These are phyloP conservation scores for Ambrosia hybrid DNA, from an alignment of 140 eudicot genomes.

Conservation along the genomic window DNA sequence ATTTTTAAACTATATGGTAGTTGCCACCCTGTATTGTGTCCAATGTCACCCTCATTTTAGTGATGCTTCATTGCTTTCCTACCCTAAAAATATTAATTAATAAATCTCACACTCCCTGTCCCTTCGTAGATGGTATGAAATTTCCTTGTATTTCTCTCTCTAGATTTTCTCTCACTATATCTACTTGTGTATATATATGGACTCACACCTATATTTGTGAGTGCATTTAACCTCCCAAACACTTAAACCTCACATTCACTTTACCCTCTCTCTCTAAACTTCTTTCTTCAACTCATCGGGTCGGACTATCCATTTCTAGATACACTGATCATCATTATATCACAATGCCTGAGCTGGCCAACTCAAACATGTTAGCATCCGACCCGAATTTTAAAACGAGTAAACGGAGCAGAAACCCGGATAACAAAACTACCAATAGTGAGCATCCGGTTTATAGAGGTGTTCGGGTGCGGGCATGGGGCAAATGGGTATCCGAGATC, in stretches of 20 bases:
- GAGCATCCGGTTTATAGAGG: slow-evolving; percentile 67
- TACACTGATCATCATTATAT: neutral
- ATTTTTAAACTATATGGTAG: neutral
- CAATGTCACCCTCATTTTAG: neutral
- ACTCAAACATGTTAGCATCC: slow-evolving; percentile 11
- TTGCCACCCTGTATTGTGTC: neutral
- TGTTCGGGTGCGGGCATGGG: slow-evolving; percentile 75
- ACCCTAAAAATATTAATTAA: neutral
- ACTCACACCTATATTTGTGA: slow-evolving; percentile 34
- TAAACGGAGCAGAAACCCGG: slow-evolving; percentile 21
- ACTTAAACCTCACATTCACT: slow-evolving; percentile 31
- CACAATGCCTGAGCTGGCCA: slow-evolving; percentile 31
- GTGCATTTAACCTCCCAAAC: slow-evolving; percentile 35
- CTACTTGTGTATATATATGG: slow-evolving; percentile 16
- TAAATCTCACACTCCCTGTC: neutral
- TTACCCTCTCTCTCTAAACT: slow-evolving; percentile 6
- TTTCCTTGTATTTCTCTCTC: neutral
- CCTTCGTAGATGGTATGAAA: slow-evolving; percentile 14
- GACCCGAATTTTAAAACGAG: slow-evolving; percentile 23
- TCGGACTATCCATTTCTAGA: slow-evolving; percentile 26
- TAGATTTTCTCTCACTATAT: slow-evolving; percentile 6
- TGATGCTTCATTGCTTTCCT: neutral
- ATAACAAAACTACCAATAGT: slow-evolving; percentile 23
- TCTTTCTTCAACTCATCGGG: neutral
- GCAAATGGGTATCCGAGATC: slow-evolving; percentile 76